Evolutionary conservation across 2,329 filamentous ascomycete species (phyloP), one percentile per base, ranked within the genome.

Genomic region (Metarhizium robertsii): DNA sequence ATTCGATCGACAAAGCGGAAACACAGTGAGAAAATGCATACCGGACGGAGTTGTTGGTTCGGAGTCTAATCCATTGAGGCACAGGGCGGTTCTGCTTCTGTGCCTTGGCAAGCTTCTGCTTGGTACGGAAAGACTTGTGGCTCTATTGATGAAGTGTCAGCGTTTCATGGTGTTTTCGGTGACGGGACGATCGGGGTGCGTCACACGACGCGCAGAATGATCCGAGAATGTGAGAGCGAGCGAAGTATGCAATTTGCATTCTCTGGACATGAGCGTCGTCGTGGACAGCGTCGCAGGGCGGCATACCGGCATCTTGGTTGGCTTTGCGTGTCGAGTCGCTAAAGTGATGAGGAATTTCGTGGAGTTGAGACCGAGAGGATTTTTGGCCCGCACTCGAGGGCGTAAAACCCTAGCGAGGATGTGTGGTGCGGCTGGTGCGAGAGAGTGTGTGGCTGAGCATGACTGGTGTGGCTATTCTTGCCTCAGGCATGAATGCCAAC

Each of bases 71-170:
- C 94, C 94, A 99, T 85, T 99, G 94, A 66, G 94, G 94, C 76
- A 99, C 96, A 70, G 94, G 94, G 77, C 94, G 88, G 88, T 99
- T 99, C 85, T 97, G 92, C 87, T 96, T 97, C 85, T 97, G 92
- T 76, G 94, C 94, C 85, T 92, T 96, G 75, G 94, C 94, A 83
- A 99, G 91, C 94, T 99, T 99, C 80, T 95, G 88, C 92, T 99
- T 99, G 80, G 92, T 96, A 78, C 92, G 89, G 91, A 99, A 99
- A 76, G 92, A 90, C 88, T 99, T 99, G 84, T 99, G 91, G 87
- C 88, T 92, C 92, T 97, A 76, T 46, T 40, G 60, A 55, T 25
- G 36, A 25, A 47, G 30, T 13, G 51, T 60, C 53, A 61, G 58
- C 54, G 42, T 38, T 57, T n/a, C 42, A 36, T 57, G 29, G 25